Conservation (phyloP, 352 stramenopile genomes). For the Globisporangium uncinulatum region DNA sequence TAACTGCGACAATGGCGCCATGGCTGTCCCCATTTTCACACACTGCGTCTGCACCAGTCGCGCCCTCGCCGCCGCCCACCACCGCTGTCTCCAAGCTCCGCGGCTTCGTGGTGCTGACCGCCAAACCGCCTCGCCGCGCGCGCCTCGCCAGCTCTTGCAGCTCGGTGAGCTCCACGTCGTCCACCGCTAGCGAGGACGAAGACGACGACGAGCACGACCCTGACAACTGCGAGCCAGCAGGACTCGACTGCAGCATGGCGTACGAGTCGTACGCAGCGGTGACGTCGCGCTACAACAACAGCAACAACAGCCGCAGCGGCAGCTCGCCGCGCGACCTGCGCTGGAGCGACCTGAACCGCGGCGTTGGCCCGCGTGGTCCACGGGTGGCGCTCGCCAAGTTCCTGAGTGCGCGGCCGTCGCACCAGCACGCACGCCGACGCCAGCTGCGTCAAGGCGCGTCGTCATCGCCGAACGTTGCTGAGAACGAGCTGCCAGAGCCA, state of each 20-base stretch:
- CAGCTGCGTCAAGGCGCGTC: constrained; percentile 9
- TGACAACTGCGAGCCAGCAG: constrained; percentile 3
- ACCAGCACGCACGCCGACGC: constrained; percentile 24
- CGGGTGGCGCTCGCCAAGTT: constrained; percentile 24
- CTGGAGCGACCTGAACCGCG: constrained; percentile 65
- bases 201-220: constrained; percentile 18
- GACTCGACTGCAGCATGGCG: constrained; percentile 35
- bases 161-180: constrained; percentile 23
- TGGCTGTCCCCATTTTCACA: background rate
- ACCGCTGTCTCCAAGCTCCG: constrained; percentile 5
- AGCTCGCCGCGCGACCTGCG: constrained; percentile 34
- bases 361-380: constrained; percentile 43
- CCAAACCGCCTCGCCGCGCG: constrained; percentile 22
- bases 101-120: constrained; percentile 15
- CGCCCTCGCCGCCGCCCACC: background rate
- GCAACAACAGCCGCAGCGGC: constrained; percentile 5
- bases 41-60: background rate
- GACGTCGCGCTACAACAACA: constrained; percentile 31
- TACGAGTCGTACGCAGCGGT: constrained; percentile 80
- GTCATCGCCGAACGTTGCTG: constrained; percentile 8
- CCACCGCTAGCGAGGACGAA: constrained; percentile 33
- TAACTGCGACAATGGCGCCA: background rate
- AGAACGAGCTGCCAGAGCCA: constrained; percentile 29
- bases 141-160: constrained; percentile 27
- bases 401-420: constrained; percentile 15